Conservation (phyloP, 1,284 basidiomycete genomes). For the Grifola frondosa region DNA sequence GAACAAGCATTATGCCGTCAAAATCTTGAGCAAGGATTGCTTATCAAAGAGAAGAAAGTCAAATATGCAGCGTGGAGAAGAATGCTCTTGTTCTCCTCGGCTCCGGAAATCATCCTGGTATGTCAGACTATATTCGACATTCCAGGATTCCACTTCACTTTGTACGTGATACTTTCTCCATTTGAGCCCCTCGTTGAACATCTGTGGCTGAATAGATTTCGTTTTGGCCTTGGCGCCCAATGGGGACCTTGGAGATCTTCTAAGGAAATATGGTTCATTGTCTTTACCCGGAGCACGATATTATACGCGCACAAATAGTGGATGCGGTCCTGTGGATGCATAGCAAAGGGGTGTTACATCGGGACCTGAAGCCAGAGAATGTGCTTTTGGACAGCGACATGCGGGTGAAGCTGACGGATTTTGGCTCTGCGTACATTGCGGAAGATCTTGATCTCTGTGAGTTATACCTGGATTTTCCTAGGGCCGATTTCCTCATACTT, state of each 20-base stretch:
- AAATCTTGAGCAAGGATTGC: constrained; percentile 18
- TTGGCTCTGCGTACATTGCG: constrained; percentile 16
- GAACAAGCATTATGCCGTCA: constrained; percentile 13
- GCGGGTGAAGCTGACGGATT: constrained; percentile 16
- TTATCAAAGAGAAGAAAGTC: constrained; percentile 20
- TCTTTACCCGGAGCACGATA: constrained; percentile 13
- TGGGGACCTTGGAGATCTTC: constrained; percentile 18
- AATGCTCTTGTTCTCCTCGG: constrained; percentile 17
- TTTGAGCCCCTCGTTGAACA: neutral
- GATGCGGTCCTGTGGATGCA: constrained; percentile 20
- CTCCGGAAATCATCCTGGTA: constrained; percentile 15
- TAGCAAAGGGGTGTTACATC: constrained; percentile 15
- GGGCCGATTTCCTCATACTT: neutral
- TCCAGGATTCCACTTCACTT: constrained; percentile 19
- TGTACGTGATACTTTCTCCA: constrained; percentile 3
- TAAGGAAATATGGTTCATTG: constrained; percentile 19
- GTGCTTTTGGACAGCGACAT: constrained; percentile 15
- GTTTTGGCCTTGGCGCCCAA: constrained; percentile 17
- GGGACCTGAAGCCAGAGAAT: constrained; percentile 20
- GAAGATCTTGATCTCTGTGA: constrained; percentile 15
- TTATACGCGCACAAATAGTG: constrained; percentile 18
- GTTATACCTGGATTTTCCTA: neutral
- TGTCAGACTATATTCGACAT: constrained; percentile 19
- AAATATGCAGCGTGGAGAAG: constrained; percentile 21
- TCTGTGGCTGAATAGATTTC: constrained; percentile 9